Evolutionary conservation across 2,329 filamentous ascomycete genomes (phyloP).

Genomic region (Cladosporium sphaerospermum): DNA sequence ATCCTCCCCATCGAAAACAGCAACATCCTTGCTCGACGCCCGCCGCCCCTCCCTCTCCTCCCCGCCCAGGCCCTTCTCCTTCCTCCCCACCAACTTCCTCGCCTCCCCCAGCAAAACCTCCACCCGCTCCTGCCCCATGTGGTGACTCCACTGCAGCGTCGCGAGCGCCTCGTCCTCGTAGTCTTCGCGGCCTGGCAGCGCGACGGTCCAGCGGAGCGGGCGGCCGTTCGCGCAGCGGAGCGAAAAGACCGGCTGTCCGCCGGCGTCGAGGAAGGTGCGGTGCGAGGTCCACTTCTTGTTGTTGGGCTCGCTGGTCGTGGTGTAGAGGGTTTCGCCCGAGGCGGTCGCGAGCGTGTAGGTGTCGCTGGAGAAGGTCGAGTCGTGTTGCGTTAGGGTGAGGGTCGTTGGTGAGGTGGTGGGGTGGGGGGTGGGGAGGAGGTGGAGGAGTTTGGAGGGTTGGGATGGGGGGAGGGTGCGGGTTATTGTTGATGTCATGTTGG

Average conservation of each 20-base stretch:
- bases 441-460: background rate
- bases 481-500: too few relatives aligned
- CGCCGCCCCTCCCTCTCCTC: background rate
- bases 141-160: too few relatives aligned
- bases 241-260: background rate
- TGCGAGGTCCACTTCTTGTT: conserved; percentile 2
- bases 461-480: too few relatives aligned
- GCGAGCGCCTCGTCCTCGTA: background rate
- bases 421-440: background rate
- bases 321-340: background rate
- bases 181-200: background rate
- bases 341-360: conserved; percentile 4
- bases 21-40: conserved; percentile 1
- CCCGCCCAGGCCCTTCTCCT: background rate
- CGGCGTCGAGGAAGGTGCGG: background rate
- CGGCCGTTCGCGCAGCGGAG: background rate
- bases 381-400: conserved; percentile 1
- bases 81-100: background rate
- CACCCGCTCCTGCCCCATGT: too few relatives aligned
- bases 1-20: background rate
- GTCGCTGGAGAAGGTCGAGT: background rate
- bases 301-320: background rate
- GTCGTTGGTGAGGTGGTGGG: background rate
- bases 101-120: background rate
- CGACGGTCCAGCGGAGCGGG: background rate